Conservation (phyloP, 2,329 filamentous ascomycete species). For the Lecanicillium sp. region DNA sequence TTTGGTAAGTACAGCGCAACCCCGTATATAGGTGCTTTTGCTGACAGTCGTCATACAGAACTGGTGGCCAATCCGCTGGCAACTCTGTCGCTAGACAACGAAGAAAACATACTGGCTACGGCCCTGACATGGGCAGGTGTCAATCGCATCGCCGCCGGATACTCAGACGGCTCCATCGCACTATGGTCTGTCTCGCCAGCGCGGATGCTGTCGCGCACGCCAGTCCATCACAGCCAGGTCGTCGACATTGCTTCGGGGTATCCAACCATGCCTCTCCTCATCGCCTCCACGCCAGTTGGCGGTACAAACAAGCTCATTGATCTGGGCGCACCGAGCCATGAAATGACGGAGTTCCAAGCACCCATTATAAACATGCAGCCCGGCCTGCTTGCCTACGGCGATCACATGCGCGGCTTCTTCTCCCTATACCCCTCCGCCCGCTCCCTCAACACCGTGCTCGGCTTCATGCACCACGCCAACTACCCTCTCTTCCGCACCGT, state of each 20-base stretch:
- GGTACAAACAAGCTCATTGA: slow-evolving; percentile 47
- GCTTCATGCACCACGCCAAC: slow-evolving; percentile 44
- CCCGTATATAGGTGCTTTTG: slow-evolving; percentile 1
- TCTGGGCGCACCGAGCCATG: slow-evolving; percentile 41
- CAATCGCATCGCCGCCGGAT: slow-evolving; percentile 47
- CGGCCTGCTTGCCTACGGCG: slow-evolving; percentile 45
- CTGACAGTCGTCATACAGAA: slow-evolving; percentile 30
- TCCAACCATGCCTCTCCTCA: slow-evolving; percentile 46
- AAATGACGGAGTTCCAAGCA: slow-evolving; percentile 45
- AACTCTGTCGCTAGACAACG: slow-evolving; percentile 34
- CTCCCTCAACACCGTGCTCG: slow-evolving; percentile 43
- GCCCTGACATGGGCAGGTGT: slow-evolving; percentile 47
- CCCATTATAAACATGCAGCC: slow-evolving; percentile 44
- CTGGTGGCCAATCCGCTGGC: slow-evolving; percentile 36
- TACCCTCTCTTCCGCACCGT: slow-evolving; percentile 46
- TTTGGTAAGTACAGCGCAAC: slow-evolving; percentile 30
- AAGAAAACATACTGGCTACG: slow-evolving; percentile 41
- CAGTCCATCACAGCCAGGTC: slow-evolving; percentile 45
- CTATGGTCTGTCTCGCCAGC: slow-evolving; percentile 48
- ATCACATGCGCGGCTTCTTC: slow-evolving; percentile 48
- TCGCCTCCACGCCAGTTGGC: slow-evolving; percentile 48
- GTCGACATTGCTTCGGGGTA: slow-evolving; percentile 49
- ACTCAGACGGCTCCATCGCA: slow-evolving; percentile 47
- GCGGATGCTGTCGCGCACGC: slow-evolving; percentile 41
- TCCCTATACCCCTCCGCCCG: slow-evolving; percentile 44